Conservation (phyloP, 768 basidiomycete species). For the Rhodotorula sphaerocarpa region DNA sequence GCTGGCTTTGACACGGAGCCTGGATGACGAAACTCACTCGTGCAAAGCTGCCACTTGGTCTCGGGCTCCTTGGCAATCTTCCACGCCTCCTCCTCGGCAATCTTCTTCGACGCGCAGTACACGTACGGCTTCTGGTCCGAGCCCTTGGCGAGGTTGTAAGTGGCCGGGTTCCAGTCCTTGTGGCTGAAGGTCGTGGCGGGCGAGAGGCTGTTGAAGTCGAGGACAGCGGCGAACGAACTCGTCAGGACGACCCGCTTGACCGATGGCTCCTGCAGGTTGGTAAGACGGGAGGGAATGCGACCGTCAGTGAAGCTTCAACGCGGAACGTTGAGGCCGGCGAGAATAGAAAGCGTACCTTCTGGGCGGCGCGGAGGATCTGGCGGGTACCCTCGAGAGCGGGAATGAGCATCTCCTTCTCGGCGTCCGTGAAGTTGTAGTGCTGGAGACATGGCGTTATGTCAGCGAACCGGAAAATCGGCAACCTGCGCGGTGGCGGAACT, state of each 20-base stretch:
- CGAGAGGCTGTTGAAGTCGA: slow-evolving; percentile 2
- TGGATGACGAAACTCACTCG: background rate
- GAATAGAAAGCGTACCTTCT: background rate
- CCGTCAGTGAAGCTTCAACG: background rate
- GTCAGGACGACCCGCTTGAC: slow-evolving; percentile 65
- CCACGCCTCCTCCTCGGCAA: slow-evolving; percentile 61
- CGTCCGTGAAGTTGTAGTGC: slow-evolving; percentile 18
- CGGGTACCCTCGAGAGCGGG: slow-evolving; percentile 18
- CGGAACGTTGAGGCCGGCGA: too few relatives aligned
- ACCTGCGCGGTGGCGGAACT: background rate
- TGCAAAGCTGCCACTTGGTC: slow-evolving; percentile 38
- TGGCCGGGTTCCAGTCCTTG: slow-evolving; percentile 56
- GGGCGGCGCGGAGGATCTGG: slow-evolving; percentile 12
- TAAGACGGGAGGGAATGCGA: slow-evolving; percentile 38
- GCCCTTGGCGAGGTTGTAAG: slow-evolving; percentile 43
- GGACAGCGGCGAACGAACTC: slow-evolving; percentile 50
- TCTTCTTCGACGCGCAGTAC: slow-evolving; percentile 47
- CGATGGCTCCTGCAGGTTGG: slow-evolving; percentile 35
- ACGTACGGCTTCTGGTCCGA: slow-evolving; percentile 30
- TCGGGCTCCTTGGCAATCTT: slow-evolving; percentile 48
- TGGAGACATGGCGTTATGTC: background rate
- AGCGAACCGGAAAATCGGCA: too few relatives aligned
- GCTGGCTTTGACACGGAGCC: too few relatives aligned
- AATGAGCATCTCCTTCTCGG: slow-evolving; percentile 18
- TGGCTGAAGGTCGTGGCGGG: slow-evolving; percentile 33